Percentiles rank a stretch among this genome's conserved stretches.
phyloP scores from a whole-genome alignment of 2,329 filamentous ascomycete genomes.

The Didymella exigua region DNA sequence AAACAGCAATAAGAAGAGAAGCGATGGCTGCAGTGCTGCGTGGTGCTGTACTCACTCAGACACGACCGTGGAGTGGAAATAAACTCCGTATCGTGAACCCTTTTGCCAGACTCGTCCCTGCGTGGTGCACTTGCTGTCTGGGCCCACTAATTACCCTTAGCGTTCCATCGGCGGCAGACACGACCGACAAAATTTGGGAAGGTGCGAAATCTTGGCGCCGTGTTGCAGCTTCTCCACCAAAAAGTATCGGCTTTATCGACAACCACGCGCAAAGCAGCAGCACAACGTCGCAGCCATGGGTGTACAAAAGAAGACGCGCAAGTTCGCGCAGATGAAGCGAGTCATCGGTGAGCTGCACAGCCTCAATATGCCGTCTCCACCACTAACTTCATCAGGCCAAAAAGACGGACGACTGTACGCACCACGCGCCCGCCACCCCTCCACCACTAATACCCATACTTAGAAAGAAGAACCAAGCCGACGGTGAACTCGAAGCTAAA shows the following conservation, averaged over 20 bases:
- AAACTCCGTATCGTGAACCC: constrained; percentile 8
- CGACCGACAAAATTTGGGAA: constrained; percentile 7
- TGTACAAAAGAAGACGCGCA: constrained; percentile 86
- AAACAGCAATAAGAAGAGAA: neutral
- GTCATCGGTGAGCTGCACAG: constrained; percentile 69
- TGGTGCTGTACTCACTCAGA: neutral
- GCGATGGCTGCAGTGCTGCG: neutral
- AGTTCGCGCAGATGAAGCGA: constrained; percentile 83
- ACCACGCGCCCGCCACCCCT: constrained; percentile 19
- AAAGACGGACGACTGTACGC: constrained; percentile 72
- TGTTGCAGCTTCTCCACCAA: constrained; percentile 14
- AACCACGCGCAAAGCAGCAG: constrained; percentile 10
- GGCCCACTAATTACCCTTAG: constrained; percentile 1
- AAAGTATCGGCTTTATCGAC: constrained; percentile 19
- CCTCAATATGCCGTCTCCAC: neutral
- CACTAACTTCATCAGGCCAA: constrained; percentile 50
- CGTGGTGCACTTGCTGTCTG: constrained; percentile 11
- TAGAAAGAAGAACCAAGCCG: constrained; percentile 75
- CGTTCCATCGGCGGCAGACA: neutral
- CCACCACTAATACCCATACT: constrained; percentile 13
- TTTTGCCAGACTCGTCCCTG: constrained; percentile 19
- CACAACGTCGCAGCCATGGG: constrained; percentile 66
- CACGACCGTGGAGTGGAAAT: neutral
- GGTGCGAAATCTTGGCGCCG: constrained; percentile 13
- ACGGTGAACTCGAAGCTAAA: constrained; percentile 64